Evolutionary conservation across 495 filamentous ascomycete genomes (phyloP).

Genomic region (Rusavskia elegans): DNA sequence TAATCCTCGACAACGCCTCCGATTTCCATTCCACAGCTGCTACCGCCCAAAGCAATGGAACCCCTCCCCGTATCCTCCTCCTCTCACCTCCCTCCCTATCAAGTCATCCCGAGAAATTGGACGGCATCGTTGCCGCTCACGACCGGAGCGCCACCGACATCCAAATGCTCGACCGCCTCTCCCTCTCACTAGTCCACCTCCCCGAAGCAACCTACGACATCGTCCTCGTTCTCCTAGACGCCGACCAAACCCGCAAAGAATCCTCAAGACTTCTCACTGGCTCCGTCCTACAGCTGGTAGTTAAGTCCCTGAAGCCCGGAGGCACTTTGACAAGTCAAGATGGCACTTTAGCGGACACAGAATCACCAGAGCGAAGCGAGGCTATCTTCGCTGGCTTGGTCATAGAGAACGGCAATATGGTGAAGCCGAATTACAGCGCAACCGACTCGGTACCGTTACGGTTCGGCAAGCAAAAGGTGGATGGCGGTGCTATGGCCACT

Average conservation of each 20-base stretch:
- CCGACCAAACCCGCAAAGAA: conserved; percentile 46
- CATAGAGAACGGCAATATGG: conserved; percentile 39
- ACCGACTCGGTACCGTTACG: conserved; percentile 56
- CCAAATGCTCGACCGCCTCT: conserved; percentile 95
- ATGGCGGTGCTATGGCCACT: conserved; percentile 13
- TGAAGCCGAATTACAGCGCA: conserved; percentile 53
- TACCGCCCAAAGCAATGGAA: neutral
- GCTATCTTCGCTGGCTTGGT: conserved; percentile 73
- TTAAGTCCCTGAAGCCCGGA: conserved; percentile 51
- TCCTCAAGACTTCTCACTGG: conserved; percentile 44
- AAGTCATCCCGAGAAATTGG: conserved; percentile 45
- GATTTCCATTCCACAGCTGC: neutral
- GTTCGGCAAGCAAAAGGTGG: conserved; percentile 41
- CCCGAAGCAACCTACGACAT: conserved; percentile 66
- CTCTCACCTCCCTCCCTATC: conserved; percentile 62
- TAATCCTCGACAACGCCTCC: neutral
- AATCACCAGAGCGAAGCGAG: conserved; percentile 39
- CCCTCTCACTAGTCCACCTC: conserved; percentile 64
- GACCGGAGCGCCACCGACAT: conserved; percentile 66
- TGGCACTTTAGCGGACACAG: conserved; percentile 33
- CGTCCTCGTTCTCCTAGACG: conserved; percentile 67
- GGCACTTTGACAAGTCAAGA: conserved; percentile 56
- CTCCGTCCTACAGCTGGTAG: conserved; percentile 51
- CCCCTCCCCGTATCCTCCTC: conserved; percentile 38
- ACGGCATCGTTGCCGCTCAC: conserved; percentile 41